phyloP scores from a whole-genome alignment of 2,329 filamentous ascomycete genomes.

The Colletotrichum sp. region DNA sequence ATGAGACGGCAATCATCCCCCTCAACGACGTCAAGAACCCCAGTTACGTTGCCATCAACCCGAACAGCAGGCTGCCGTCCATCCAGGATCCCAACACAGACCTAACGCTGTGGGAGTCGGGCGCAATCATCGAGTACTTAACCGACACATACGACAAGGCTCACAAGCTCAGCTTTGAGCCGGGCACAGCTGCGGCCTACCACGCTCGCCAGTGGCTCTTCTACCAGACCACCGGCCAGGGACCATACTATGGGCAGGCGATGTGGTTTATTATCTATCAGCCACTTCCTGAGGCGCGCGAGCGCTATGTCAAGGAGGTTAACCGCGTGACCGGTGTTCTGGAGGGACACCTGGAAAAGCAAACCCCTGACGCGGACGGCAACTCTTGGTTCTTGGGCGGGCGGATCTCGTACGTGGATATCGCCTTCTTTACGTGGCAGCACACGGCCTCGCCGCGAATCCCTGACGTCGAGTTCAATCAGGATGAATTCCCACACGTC shows the following conservation, averaged over 20 bases:
- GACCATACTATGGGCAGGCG: slow-evolving; percentile 40
- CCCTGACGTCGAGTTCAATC: neutral
- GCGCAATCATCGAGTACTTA: slow-evolving; percentile 29
- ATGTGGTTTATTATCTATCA: slow-evolving; percentile 35
- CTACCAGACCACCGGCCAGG: slow-evolving; percentile 44
- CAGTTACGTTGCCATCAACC: neutral
- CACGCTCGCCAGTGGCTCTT: slow-evolving; percentile 37
- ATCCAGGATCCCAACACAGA: slow-evolving; percentile 20
- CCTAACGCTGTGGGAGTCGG: slow-evolving; percentile 25
- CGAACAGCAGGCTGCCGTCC: neutral
- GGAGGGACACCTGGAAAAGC: slow-evolving; percentile 23
- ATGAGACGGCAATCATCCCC: neutral
- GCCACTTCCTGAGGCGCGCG: slow-evolving; percentile 28
- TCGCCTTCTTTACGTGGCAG: slow-evolving; percentile 28
- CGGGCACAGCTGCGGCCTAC: slow-evolving; percentile 2
- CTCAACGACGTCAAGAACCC: neutral
- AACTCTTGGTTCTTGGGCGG: slow-evolving; percentile 25
- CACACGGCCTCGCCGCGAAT: neutral
- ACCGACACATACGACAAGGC: slow-evolving; percentile 26
- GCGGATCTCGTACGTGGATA: slow-evolving; percentile 28
- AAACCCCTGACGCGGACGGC: slow-evolving; percentile 17
- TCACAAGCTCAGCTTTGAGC: slow-evolving; percentile 11
- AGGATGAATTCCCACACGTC: neutral
- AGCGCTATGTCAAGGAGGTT: slow-evolving; percentile 33
- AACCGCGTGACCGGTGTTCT: slow-evolving; percentile 31